Evolutionary conservation across 805 yeast species (phyloP).

Genomic region (Pichia ethanolica): DNA sequence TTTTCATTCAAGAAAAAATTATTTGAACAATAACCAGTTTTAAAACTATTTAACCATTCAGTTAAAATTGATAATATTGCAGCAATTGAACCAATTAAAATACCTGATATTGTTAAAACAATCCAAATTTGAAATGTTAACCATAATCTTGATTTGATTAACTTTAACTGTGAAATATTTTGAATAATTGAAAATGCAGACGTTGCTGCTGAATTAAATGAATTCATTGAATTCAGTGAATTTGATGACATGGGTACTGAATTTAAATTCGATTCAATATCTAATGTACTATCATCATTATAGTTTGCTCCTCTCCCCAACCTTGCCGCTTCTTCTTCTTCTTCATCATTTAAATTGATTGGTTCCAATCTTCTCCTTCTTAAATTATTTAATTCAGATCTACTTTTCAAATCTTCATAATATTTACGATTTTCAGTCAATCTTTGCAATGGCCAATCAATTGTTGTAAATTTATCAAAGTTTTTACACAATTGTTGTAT

Average conservation of each 20-base stretch:
- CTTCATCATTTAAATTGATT: not conserved
- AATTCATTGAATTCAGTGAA: constrained; percentile 6
- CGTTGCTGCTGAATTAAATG: constrained; percentile 12
- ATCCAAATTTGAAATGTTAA: constrained; percentile 56
- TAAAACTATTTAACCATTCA: constrained; percentile 74
- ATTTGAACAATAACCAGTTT: constrained; percentile 63
- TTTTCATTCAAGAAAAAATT: constrained; percentile 63
- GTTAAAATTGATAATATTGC: constrained; percentile 76
- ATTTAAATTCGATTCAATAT: constrained; percentile 3
- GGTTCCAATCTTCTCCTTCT: not conserved
- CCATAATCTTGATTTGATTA: constrained; percentile 13
- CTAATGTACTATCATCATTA: constrained; percentile 4
- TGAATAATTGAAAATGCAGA: constrained; percentile 10
- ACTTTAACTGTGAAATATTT: constrained; percentile 7
- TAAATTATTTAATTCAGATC: not conserved
- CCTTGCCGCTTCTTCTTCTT: not conserved
- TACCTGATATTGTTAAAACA: constrained; percentile 68
- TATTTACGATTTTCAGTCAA: constrained; percentile 36
- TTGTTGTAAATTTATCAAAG: constrained; percentile 56
- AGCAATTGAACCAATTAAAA: constrained; percentile 74
- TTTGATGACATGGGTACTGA: not conserved
- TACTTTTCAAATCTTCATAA: constrained; percentile 15
- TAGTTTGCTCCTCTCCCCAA: not conserved
- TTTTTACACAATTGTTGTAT: constrained; percentile 29
- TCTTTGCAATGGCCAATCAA: constrained; percentile 66